phyloP scores from a whole-genome alignment of 1,284 basidiomycete genomes.

The Mrakiaceae sp. region DNA sequence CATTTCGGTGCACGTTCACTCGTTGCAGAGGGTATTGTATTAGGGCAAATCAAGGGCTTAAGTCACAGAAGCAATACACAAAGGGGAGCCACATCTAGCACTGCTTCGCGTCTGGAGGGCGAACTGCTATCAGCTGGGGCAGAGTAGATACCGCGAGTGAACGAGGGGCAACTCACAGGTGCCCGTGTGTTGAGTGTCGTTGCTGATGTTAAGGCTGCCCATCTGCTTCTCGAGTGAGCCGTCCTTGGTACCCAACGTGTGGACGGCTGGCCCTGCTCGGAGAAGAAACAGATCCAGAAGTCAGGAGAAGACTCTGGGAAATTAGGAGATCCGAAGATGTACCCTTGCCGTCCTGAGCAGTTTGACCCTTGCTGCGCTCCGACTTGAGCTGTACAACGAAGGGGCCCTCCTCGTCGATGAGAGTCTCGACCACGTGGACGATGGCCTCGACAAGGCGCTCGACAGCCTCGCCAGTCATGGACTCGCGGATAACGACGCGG shows the following conservation, averaged over 20 bases:
- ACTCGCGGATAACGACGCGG: conserved; percentile 51
- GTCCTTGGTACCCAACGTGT: not conserved
- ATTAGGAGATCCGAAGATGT: no score
- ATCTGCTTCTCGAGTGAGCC: not conserved
- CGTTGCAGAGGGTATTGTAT: no score
- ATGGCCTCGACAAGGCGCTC: conserved; percentile 1
- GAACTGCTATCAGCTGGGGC: not conserved
- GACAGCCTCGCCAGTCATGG: not conserved
- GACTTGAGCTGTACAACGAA: not conserved
- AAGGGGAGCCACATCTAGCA: not conserved
- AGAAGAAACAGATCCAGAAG: no score
- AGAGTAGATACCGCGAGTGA: no score
- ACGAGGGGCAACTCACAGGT: not conserved
- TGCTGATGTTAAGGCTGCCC: not conserved
- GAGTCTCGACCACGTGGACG: not conserved
- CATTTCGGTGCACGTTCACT: no score
- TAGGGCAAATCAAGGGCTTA: no score
- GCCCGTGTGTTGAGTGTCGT: not conserved
- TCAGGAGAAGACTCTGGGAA: no score
- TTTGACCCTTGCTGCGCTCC: not conserved
- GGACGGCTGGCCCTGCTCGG: not conserved
- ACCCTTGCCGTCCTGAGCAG: no score
- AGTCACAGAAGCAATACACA: no score
- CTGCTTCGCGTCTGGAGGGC: not conserved
- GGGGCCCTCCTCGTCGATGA: not conserved